Conservation (phyloP, 768 basidiomycete genomes). For the Sporobolomyces phaffii region DNA sequence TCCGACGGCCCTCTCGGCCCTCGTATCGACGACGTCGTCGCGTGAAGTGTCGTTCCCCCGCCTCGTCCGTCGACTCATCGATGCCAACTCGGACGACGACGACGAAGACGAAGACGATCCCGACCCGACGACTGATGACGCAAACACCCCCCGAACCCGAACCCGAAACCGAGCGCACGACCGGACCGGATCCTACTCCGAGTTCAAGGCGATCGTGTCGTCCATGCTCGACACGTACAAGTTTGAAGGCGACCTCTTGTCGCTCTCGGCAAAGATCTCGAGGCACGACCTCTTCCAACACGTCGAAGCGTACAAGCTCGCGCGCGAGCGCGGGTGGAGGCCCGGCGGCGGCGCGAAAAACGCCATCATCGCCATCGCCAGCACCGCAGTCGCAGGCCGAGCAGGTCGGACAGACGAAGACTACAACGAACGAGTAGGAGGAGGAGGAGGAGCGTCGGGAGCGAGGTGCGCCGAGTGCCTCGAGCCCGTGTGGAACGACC, state of each 20-base stretch:
- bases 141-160: too few species aligned
- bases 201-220: slow-evolving; percentile 81
- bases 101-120: too few species aligned
- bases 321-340: slow-evolving; percentile 45
- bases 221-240: slow-evolving; percentile 96
- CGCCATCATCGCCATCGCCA: too few species aligned
- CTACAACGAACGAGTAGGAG: too few species aligned
- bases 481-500: slow-evolving; percentile 37
- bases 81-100: slow-evolving; percentile 62
- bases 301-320: slow-evolving; percentile 54
- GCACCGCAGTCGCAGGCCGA: too few species aligned
- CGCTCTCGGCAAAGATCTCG: slow-evolving; percentile 73
- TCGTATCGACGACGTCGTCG: slow-evolving; percentile 77
- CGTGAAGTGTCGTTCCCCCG: slow-evolving; percentile 79
- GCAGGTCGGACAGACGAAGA: too few species aligned
- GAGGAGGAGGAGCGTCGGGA: background rate
- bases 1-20: slow-evolving; percentile 72
- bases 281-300: slow-evolving; percentile 74
- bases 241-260: slow-evolving; percentile 80
- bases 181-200: slow-evolving; percentile 64
- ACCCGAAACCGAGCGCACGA: too few species aligned
- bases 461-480: slow-evolving; percentile 38
- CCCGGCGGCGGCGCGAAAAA: slow-evolving; percentile 25
- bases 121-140: too few species aligned
- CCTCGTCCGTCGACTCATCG: slow-evolving; percentile 84